Evolutionary conservation across 345 rosid species (phyloP).

Genomic region (Eucalyptus regnans): DNA sequence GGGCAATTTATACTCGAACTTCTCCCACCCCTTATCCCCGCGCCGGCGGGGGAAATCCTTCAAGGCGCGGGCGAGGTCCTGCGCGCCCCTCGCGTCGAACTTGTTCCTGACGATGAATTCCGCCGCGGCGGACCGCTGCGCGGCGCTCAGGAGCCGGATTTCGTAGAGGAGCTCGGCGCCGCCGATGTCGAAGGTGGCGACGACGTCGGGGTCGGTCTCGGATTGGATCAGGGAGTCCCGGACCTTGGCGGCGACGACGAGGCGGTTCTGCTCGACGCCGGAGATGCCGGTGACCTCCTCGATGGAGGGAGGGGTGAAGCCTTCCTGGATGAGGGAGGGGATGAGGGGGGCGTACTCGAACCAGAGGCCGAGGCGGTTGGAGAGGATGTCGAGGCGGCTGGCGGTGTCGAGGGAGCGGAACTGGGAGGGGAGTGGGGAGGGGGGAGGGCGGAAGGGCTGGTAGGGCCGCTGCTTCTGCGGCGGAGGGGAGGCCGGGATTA

Average conservation of each 20-base stretch:
- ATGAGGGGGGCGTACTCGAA: conserved; percentile 83
- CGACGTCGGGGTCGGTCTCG: conserved; percentile 34
- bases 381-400: conserved; percentile 55
- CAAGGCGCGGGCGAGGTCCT: conserved; percentile 64
- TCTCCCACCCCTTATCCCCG: conserved; percentile 41
- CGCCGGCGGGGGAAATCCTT: conserved; percentile 82
- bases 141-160: conserved; percentile 45
- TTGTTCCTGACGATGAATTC: conserved; percentile 19
- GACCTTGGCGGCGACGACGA: conserved; percentile 72
- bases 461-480: conserved; percentile 9
- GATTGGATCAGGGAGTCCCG: conserved; percentile 57
- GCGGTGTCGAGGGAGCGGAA: conserved; percentile 57
- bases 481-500: not conserved
- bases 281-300: conserved; percentile 77
- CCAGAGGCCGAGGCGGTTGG: conserved; percentile 78
- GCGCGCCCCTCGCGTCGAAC: conserved; percentile 45
- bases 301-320: conserved; percentile 53
- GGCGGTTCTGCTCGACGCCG: conserved; percentile 76
- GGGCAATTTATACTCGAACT: conserved; percentile 48
- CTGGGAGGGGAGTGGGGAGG: conserved; percentile 61
- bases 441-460: conserved; percentile 96
- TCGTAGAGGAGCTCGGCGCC: conserved; percentile 81
- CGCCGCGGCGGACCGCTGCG: conserved; percentile 58
- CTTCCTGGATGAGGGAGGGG: conserved; percentile 64
- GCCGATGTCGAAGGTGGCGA: conserved; percentile 48